phyloP scores from a whole-genome alignment of 176 grass and related monocot genomes.

The Zizania latifolia region DNA sequence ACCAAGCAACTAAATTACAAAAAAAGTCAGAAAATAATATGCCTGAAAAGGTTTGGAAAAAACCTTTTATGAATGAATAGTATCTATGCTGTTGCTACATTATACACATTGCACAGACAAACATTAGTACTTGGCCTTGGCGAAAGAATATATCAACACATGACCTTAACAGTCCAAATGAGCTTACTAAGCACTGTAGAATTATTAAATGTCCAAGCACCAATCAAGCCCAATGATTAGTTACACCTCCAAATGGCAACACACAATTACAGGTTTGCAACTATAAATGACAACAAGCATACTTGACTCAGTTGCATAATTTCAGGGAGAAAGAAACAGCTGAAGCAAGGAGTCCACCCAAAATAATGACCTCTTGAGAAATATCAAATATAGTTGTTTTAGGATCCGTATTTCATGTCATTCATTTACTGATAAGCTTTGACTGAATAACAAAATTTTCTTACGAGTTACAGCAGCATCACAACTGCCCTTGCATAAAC shows the following conservation, averaged over 20 bases:
- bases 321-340: not conserved
- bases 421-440: not conserved
- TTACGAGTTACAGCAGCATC: not conserved
- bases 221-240: slow-evolving; percentile 1
- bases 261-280: too few relatives aligned
- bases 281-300: too few relatives aligned
- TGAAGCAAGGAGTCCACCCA: not conserved
- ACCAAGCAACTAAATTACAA: slow-evolving; percentile 4
- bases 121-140: not conserved
- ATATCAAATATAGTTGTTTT: not conserved
- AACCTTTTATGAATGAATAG: not conserved
- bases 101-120: not conserved
- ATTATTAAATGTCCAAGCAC: not conserved
- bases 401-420: not conserved
- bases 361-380: not conserved
- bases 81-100: not conserved
- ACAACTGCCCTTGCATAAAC: not conserved
- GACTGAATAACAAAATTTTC: not conserved
- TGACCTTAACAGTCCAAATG: not conserved
- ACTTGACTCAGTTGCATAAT: not conserved
- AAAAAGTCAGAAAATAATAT: slow-evolving; percentile 3
- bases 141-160: slow-evolving; percentile 3
- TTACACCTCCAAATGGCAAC: too few relatives aligned
- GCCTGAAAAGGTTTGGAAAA: not conserved
- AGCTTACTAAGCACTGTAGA: not conserved